phyloP scores from a whole-genome alignment of 2,329 filamentous ascomycete species.

The Berkeleyomyces basicola region DNA sequence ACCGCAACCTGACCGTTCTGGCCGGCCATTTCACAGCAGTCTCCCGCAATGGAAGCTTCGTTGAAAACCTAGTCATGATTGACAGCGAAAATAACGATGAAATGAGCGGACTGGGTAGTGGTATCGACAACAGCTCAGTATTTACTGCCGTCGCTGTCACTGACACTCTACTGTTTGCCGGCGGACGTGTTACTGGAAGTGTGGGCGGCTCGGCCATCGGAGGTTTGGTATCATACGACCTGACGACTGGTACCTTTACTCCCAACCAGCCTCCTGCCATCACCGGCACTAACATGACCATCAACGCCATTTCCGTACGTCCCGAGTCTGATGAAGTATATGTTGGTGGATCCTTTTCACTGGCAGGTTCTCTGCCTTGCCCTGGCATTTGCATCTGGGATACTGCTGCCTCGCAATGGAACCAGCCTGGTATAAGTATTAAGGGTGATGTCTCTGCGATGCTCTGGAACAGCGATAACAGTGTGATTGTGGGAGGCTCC shows the following conservation, averaged over 20 bases:
- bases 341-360: slow-evolving; percentile 71
- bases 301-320: slow-evolving; percentile 59
- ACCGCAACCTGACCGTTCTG: slow-evolving; percentile 68
- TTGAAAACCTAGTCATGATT: slow-evolving; percentile 71
- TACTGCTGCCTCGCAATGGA: slow-evolving; percentile 57
- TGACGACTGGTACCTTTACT: slow-evolving; percentile 43
- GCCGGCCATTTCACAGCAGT: slow-evolving; percentile 71
- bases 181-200: slow-evolving; percentile 60
- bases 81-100: slow-evolving; percentile 53
- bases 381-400: slow-evolving; percentile 69
- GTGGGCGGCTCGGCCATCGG: slow-evolving; percentile 45
- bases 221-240: slow-evolving; percentile 67
- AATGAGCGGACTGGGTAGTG: slow-evolving; percentile 52
- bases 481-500: slow-evolving; percentile 62
- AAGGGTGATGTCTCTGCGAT: slow-evolving; percentile 54
- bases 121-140: slow-evolving; percentile 53
- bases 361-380: slow-evolving; percentile 69
- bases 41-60: slow-evolving; percentile 47
- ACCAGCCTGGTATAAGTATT: slow-evolving; percentile 55
- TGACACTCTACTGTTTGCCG: slow-evolving; percentile 58
- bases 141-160: slow-evolving; percentile 56
- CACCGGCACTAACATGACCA: slow-evolving; percentile 49
- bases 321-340: slow-evolving; percentile 60
- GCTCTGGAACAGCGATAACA: slow-evolving; percentile 57
- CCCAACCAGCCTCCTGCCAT: slow-evolving; percentile 59